Evolutionary conservation across 306 rosid genomes (phyloP).

Genomic region (Morella rubra): DNA sequence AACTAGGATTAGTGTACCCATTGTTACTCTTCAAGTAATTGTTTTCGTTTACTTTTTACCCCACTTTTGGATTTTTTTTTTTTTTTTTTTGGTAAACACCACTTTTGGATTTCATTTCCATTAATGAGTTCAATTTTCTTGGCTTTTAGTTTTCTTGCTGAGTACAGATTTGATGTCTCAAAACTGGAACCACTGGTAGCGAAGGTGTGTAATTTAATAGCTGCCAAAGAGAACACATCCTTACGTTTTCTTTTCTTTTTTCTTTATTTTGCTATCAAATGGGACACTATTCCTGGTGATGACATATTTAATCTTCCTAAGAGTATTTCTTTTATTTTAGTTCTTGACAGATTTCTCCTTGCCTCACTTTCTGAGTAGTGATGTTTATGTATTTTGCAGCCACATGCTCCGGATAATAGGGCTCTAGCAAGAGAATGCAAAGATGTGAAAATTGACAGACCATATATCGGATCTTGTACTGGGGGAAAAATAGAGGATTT

Average conservation of each 20-base stretch:
- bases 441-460: conserved; percentile 92
- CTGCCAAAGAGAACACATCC: conserved; percentile 6
- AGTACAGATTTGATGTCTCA: conserved; percentile 80
- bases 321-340: neutral
- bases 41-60: neutral
- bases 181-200: conserved; percentile 90
- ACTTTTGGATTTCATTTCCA: neutral
- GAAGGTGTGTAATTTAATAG: conserved; percentile 49
- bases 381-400: conserved; percentile 49
- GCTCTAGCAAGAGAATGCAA: conserved; percentile 95
- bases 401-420: conserved; percentile 94
- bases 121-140: conserved; percentile 17
- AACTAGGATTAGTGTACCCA: no score
- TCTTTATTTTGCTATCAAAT: conserved; percentile 1
- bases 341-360: neutral
- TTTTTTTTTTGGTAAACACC: no score
- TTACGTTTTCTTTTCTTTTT: conserved; percentile 11
- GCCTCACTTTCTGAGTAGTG: conserved; percentile 7
- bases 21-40: neutral
- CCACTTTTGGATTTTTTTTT: no score
- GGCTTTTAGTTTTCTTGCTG: conserved; percentile 65
- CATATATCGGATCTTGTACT: conserved; percentile 92
- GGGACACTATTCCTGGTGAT: neutral
- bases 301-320: neutral
- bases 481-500: conserved; percentile 92